Conservation (phyloP, 148 eudicot genomes). For the Persicaria tinctoria region DNA sequence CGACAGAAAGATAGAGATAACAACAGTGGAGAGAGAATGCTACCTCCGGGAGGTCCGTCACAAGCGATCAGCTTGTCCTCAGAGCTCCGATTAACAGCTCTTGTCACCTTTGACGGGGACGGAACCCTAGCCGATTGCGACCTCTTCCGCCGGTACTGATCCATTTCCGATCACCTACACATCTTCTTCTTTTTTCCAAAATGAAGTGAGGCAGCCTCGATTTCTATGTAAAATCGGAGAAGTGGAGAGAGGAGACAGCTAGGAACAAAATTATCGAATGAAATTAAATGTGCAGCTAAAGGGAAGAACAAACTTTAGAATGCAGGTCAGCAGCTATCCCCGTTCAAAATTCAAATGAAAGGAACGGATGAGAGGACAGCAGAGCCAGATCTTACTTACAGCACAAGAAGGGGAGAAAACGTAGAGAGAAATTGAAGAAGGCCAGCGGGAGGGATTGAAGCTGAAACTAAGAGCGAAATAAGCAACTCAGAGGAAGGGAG, state of each 20-base stretch:
- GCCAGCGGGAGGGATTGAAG: not conserved
- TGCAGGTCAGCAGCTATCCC: not conserved
- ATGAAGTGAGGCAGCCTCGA: not conserved
- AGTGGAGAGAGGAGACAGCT: not conserved
- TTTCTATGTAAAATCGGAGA: not conserved
- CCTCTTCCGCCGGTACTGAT: constrained; percentile 33
- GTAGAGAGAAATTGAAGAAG: not conserved
- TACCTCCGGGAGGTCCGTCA: constrained; percentile 25
- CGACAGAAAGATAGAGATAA: constrained; percentile 2
- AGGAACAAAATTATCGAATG: not conserved
- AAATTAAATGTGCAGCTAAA: not conserved
- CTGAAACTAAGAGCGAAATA: not conserved
- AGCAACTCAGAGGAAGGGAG: not conserved
- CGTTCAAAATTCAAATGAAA: constrained; percentile 16
- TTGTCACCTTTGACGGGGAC: constrained; percentile 24
- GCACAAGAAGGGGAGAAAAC: not conserved
- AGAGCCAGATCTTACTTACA: not conserved
- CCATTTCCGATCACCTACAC: constrained; percentile 40
- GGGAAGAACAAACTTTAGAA: not conserved
- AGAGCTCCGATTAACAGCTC: constrained; percentile 28
- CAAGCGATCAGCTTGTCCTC: not conserved
- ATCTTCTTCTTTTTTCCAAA: not conserved
- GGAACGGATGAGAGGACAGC: not conserved
- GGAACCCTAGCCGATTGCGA: constrained; percentile 26
- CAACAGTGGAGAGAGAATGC: constrained; percentile 9